Evolutionary conservation across 2,329 filamentous ascomycete genomes (phyloP), one percentile per base, ranked within the genome.

Genomic region (Epichloe gansuensis): DNA sequence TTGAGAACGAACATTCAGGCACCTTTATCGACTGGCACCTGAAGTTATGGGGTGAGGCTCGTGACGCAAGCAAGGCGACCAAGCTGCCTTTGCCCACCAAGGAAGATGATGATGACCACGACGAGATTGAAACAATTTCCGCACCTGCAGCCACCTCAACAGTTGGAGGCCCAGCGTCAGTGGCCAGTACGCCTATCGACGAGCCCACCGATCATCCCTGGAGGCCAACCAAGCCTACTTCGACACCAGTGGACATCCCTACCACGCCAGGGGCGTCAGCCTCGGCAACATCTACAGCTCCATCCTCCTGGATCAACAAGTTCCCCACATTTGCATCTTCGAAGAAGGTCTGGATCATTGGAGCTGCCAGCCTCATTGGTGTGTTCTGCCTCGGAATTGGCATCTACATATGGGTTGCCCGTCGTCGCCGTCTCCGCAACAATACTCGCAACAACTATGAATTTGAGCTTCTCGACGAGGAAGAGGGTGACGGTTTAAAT

Each of bases 331-430:
- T 97, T 62, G 89, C 90, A 51, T 85, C 91, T 39, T 91, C 86
- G 8, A 89, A 89, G 60, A 82, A 81, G 63, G 95, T 90, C 0
- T 98, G 93, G 93, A 95, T 98, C 60, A 97, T 83, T 66, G 91
- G 89, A 53, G 83, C 91, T 3, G 71, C 93, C 23, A 82, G 77
- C n/a, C 79, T 96, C 21, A 98, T 98, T 57, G 73, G 86, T 12
- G 73, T 86, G 48, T 98, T 98, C 74, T 91, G 91, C 67, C 70
- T 74, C 52, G 87, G 84, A 3, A 77, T 98, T 0, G 88, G 82
- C n/a, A 74, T 83, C 44, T 96, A 91, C 73, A 80, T 95, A 60
- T 88, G 81, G 68, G 72, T 91, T 53, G 86, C 90, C 44, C 83
- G 90, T 31, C 83, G 87, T 53, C 86, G 84, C 65, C 82, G 86